Conservation (phyloP, 2,329 filamentous ascomycete species). For the Fusarium sp. region DNA sequence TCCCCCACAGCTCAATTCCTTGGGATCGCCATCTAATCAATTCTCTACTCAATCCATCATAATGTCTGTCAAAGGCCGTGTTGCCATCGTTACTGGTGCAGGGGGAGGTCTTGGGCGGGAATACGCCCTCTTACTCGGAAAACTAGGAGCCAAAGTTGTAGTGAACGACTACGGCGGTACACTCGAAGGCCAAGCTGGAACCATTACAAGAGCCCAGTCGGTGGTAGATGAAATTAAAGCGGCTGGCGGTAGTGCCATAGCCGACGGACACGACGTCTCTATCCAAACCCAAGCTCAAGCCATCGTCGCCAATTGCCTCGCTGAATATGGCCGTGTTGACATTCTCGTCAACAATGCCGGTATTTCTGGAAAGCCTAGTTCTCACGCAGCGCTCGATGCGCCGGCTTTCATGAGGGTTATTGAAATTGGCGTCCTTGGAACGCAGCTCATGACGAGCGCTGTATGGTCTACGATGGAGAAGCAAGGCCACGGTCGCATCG, state of each 20-base stretch:
- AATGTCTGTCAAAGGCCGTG: not conserved
- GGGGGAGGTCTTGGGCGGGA: not conserved
- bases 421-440: conserved; percentile 25
- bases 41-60: rapidly evolving
- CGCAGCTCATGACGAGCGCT: conserved; percentile 23
- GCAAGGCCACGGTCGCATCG: conserved; percentile 3
- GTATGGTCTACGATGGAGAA: conserved; percentile 30
- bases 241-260: not conserved
- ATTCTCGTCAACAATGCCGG: conserved; percentile 20
- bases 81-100: not conserved
- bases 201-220: not conserved
- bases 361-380: conserved; percentile 9
- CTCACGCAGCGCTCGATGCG: conserved; percentile 1
- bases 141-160: not conserved
- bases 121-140: not conserved
- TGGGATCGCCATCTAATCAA: not conserved
- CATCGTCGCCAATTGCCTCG: not conserved
- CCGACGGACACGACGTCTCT: not conserved
- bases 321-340: not conserved
- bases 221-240: not conserved
- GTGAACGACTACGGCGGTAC: not conserved
- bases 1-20: not conserved
- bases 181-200: not conserved
- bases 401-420: conserved; percentile 16
- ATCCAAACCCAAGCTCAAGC: not conserved